Percentiles rank a stretch among this genome's conserved stretches.
These are phyloP conservation scores for Physcomitrellopsis africana DNA, from an alignment of 225 moss, liverwort and hornwort species.

Conservation along the genomic window DNA sequence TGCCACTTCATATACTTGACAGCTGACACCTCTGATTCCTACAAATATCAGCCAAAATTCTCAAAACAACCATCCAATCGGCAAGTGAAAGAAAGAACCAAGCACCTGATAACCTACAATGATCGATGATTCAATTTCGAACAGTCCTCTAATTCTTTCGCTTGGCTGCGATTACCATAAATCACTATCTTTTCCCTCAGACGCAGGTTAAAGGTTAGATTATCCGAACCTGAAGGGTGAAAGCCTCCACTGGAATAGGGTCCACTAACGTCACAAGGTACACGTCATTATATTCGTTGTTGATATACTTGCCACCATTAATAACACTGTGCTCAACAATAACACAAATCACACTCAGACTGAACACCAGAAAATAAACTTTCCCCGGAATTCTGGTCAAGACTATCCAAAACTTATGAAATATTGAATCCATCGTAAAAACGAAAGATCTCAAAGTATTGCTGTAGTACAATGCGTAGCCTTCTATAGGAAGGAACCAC, in stretches of 20 bases:
- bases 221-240: slow-evolving; percentile 80
- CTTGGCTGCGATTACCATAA: slow-evolving; percentile 1
- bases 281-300: slow-evolving; percentile 95
- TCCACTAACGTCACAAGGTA: slow-evolving; percentile 92
- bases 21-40: slow-evolving; percentile 92
- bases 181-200: slow-evolving; percentile 10
- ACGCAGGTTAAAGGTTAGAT: slow-evolving; percentile 20
- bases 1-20: slow-evolving; percentile 94
- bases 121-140: slow-evolving; percentile 9
- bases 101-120: slow-evolving; percentile 7
- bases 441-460: too few species aligned
- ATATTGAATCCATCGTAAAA: too few species aligned
- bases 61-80: neutral
- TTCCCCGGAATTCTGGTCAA: neutral
- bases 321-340: slow-evolving; percentile 60
- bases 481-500: neutral
- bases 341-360: slow-evolving; percentile 10
- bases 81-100: neutral
- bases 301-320: slow-evolving; percentile 80
- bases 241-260: slow-evolving; percentile 82
- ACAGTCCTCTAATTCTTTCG: neutral
- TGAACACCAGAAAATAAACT: slow-evolving; percentile 19
- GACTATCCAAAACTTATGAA: neutral
- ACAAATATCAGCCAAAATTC: slow-evolving; percentile 25
- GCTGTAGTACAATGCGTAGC: neutral